phyloP scores from a whole-genome alignment of 2,329 filamentous ascomycete species.

The Penicillium sp. region DNA sequence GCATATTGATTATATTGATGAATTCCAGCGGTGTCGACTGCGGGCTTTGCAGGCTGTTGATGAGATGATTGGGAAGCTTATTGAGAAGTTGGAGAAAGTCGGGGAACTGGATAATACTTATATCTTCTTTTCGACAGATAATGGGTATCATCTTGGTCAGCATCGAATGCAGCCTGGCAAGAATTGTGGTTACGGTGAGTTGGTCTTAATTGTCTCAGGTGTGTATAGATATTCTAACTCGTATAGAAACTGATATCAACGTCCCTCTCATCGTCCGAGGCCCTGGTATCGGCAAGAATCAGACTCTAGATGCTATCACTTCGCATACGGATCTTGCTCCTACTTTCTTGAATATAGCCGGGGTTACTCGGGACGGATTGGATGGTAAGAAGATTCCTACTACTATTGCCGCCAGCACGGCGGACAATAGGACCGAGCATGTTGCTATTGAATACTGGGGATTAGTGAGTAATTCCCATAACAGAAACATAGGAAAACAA shows the following conservation, averaged over 20 bases:
- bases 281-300: slow-evolving; percentile 51
- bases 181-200: slow-evolving; percentile 42
- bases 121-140: no score
- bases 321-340: slow-evolving; percentile 65
- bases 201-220: rapidly evolving
- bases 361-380: slow-evolving; percentile 49
- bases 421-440: slow-evolving; percentile 49
- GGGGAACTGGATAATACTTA: no score
- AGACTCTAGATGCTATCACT: slow-evolving; percentile 51
- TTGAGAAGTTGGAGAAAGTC: no score
- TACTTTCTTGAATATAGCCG: slow-evolving; percentile 53
- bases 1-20: no score
- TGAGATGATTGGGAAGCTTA: no score
- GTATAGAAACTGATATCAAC: slow-evolving; percentile 50
- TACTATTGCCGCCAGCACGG: slow-evolving; percentile 28
- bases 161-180: no score
- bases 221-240: neutral
- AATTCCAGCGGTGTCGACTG: no score
- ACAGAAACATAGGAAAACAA: slow-evolving; percentile 4
- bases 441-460: slow-evolving; percentile 62
- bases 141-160: no score
- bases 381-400: slow-evolving; percentile 56
- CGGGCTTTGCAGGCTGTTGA: no score
- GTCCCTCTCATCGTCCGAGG: slow-evolving; percentile 60
- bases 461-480: slow-evolving; percentile 15